Evolutionary conservation across 2,329 filamentous ascomycete species (phyloP).

Genomic region (Aspergillus alliaceus): DNA sequence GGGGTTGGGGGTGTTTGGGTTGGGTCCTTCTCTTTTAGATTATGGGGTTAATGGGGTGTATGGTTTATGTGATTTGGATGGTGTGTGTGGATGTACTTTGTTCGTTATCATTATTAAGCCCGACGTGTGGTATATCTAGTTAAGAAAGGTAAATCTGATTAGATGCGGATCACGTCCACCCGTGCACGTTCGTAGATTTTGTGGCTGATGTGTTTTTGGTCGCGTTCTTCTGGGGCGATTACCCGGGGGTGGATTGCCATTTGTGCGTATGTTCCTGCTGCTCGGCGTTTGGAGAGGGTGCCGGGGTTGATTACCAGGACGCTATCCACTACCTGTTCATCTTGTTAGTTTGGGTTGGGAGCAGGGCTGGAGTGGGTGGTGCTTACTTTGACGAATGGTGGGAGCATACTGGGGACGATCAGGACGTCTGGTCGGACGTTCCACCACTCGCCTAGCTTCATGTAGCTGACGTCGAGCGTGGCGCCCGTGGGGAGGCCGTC

Average conservation of each 20-base stretch:
- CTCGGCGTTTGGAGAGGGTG: conserved; percentile 77
- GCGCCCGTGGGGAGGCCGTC: conserved; percentile 68
- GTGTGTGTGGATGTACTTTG: background rate
- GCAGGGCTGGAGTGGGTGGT: background rate
- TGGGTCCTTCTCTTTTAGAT: background rate
- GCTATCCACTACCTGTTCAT: conserved; percentile 77
- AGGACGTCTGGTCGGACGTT: conserved; percentile 82
- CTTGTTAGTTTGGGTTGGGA: background rate
- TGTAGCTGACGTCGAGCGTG: conserved; percentile 77
- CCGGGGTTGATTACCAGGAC: conserved; percentile 91
- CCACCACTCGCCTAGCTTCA: conserved; percentile 89
- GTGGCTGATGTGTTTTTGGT: conserved; percentile 64
- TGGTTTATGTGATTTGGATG: background rate
- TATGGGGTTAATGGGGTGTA: too few relatives aligned
- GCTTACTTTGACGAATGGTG: conserved; percentile 82
- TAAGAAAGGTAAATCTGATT: conserved; percentile 9
- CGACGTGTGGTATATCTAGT: background rate
- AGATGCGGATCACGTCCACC: conserved; percentile 84
- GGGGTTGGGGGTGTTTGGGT: background rate
- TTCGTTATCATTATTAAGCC: background rate
- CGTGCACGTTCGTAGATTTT: conserved; percentile 78
- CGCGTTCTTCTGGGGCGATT: conserved; percentile 59
- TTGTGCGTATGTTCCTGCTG: conserved; percentile 80
- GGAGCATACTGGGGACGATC: conserved; percentile 76
- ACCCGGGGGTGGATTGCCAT: conserved; percentile 70